Evolutionary conservation across 1,284 basidiomycete genomes (phyloP).

Genomic region (Naganishia sp.): DNA sequence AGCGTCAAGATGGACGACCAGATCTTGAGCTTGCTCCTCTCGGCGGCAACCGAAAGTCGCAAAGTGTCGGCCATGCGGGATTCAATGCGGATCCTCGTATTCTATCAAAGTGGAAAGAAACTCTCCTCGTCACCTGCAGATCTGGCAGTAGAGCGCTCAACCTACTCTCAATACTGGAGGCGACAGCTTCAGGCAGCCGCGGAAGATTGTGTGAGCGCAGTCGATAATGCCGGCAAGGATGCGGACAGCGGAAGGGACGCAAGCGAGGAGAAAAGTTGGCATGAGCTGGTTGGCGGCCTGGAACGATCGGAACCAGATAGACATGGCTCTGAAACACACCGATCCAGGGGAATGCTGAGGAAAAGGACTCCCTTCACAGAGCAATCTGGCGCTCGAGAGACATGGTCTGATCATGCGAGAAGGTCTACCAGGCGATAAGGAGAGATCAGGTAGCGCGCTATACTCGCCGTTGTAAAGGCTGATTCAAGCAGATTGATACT

Average conservation of each 20-base stretch:
- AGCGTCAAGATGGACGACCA: constrained; percentile 20
- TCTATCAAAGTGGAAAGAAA: constrained; percentile 1
- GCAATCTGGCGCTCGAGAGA: too few relatives aligned
- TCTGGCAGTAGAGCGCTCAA: background rate
- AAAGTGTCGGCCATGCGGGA: constrained; percentile 30
- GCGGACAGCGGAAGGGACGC: constrained; percentile 1
- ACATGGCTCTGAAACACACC: too few relatives aligned
- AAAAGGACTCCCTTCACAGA: too few relatives aligned
- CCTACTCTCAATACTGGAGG: constrained; percentile 18
- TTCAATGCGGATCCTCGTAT: constrained; percentile 17
- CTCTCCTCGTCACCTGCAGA: background rate
- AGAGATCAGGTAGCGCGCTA: too few relatives aligned
- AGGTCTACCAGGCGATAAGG: too few relatives aligned
- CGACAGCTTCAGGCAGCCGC: constrained; percentile 6
- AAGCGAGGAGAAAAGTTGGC: constrained; percentile 13
- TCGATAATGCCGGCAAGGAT: constrained; percentile 11
- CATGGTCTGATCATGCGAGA: too few relatives aligned
- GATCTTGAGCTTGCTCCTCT: constrained; percentile 39
- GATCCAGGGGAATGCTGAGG: too few relatives aligned
- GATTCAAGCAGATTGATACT: background rate
- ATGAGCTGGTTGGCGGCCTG: constrained; percentile 1
- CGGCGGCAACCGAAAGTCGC: constrained; percentile 37
- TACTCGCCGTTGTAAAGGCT: constrained; percentile 3
- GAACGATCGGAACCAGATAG: background rate
- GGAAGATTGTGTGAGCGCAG: background rate